Base-by-base conservation (phyloP, 805 yeast genomes). In the Torulaspora delbrueckii region DNA sequence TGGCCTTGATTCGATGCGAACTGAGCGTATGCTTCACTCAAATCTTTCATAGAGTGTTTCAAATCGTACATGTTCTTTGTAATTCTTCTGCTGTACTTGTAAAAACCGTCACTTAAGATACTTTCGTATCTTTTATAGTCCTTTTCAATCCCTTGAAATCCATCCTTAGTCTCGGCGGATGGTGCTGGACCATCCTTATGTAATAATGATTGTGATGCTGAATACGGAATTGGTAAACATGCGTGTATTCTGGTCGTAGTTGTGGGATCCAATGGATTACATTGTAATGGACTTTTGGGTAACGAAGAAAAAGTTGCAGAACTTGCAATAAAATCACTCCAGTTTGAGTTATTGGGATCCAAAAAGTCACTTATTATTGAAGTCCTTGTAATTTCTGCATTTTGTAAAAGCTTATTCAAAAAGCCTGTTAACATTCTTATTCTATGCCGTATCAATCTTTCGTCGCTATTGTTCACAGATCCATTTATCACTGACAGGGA, bases 261-360 rank as follows among this genome's bases (percentile, higher is more conserved):
- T 1, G 67, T 58, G 10, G 70, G 68, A 52, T 66, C 68, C 35
- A 57, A 39, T 8, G 70, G 70, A 30, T 66, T 63, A 23, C 68
- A 61, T 26, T 63, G 65, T 8, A 65, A 45, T 8, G 58, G 56
- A 41, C 58, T 65, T 35, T 59, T 63, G 5, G 66, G 65, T 27
- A 66, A 42, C 4, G 63, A 56, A 1, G 67, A 57, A 24, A 66
- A 57, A 6, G 67, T 62, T 2, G 67, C 59, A 1, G 66, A 62
- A 31, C 63, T 62, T 19, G 62, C 59, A 1, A 65, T 52, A 33
- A 64, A 63, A 43, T 66, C 69, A 31, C 52, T 51, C 65, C 68
- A 66, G 39, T 63, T 64, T 3, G 54, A 28, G 38, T 60, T 58
- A 45, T 62, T 62, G 2, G 67, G 64, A 52, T 65, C 64, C 35